Percentiles rank a stretch among this genome's conserved stretches.
Conservation (phyloP, 2,329 filamentous ascomycete genomes). For the Cytospora piceae region DNA sequence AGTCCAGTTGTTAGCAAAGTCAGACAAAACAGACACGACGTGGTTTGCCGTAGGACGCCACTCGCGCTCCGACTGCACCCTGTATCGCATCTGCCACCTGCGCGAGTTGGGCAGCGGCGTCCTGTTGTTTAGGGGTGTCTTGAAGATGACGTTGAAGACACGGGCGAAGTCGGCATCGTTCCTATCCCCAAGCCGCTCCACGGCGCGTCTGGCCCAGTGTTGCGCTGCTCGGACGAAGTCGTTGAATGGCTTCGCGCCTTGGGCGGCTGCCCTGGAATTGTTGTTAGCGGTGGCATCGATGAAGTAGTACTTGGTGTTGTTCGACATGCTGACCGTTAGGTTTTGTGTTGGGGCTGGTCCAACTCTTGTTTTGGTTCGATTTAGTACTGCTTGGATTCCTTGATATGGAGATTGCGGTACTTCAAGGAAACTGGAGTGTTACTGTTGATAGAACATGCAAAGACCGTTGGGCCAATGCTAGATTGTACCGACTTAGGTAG, state of each 20-base stretch:
- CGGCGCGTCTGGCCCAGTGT: slow-evolving; percentile 10
- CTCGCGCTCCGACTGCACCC: slow-evolving; percentile 2
- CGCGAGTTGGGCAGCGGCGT: not conserved
- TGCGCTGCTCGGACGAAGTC: slow-evolving; percentile 18
- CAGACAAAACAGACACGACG: slow-evolving; percentile 7
- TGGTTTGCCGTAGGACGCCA: slow-evolving; percentile 17
- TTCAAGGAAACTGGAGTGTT: no score
- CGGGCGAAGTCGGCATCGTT: slow-evolving; percentile 23
- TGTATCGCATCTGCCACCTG: slow-evolving; percentile 16
- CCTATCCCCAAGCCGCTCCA: slow-evolving; percentile 10
- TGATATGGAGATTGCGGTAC: no score
- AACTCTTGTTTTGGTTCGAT: no score
- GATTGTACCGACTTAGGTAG: no score
- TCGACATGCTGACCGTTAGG: not conserved
- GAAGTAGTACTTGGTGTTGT: slow-evolving; percentile 23
- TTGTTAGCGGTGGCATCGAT: slow-evolving; percentile 25
- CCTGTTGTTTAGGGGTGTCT: slow-evolving; percentile 4
- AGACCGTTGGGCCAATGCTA: no score
- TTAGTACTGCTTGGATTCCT: no score
- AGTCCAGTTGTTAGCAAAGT: slow-evolving; percentile 9
- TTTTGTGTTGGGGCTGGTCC: no score
- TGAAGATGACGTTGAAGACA: slow-evolving; percentile 27
- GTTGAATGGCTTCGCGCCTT: slow-evolving; percentile 7
- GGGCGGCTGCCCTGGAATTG: not conserved
- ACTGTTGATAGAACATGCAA: no score